Evolutionary conservation across 2,329 filamentous ascomycete species (phyloP), one percentile per base, ranked within the genome.

Genomic region (Tolypocladium inflatum): DNA sequence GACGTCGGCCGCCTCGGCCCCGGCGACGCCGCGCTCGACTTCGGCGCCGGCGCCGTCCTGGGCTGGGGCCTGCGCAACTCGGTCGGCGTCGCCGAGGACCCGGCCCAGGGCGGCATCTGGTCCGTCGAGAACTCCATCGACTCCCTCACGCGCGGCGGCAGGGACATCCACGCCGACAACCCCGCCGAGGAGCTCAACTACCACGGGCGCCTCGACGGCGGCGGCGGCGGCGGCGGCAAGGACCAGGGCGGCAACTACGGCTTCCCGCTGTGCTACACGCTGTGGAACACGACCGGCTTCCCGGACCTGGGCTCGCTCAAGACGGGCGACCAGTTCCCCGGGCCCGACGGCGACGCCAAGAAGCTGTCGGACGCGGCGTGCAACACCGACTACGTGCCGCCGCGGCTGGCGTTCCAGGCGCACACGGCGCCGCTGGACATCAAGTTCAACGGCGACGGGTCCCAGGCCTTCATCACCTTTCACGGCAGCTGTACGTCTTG

Each of bases 161-260:
- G 76, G n/a, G 84, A 88, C 60, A 79, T 89, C 51, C 84, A 88
- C 63, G 70, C 82, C 60, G 77, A 88, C 64, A 91, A 91, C 65
- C 88, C 88, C 0, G 88, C 79, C 19, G 88, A 91, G 67, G 86
- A 91, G 70, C 71, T 91, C 68, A 90, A 91, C 70, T 89, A 83
- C 68, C 82, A 88, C 60, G 87, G 88, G 4, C 80, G 78, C 58
- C 73, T 89, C 38, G 48, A 54, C 53, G 69, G 70, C 60, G 65
- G 69, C 17, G 64, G n/a, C n/a, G n/a, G n/a, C n/a, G n/a, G n/a
- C n/a, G n/a, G n/a, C n/a, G n/a, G n/a, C 8, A 35, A 62, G 13
- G 57, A 68, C 23, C 68, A 73, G 57, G 76, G 74, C 19, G 71
- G 70, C 3, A 89, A 90, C 69, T 87, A 86, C 65, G 88, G 88